Percentiles rank a stretch among this genome's conserved stretches.
These are phyloP conservation scores for Lenzites betulinus DNA, from an alignment of 768 basidiomycete species.

Conservation along the genomic window DNA sequence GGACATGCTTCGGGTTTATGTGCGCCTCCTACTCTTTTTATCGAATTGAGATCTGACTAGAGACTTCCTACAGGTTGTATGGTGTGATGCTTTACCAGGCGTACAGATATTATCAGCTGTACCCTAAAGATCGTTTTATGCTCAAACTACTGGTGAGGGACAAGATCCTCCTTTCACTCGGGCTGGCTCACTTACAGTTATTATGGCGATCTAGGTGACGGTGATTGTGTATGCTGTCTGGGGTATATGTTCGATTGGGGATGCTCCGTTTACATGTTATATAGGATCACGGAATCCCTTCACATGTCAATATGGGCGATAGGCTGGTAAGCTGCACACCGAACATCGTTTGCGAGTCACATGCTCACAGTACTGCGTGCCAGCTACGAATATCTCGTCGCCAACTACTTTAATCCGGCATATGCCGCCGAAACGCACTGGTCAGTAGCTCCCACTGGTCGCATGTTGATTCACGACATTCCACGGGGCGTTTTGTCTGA, in stretches of 20 bases:
- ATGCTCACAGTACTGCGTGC: no score
- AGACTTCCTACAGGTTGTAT: not conserved
- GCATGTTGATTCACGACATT: no score
- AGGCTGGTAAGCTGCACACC: not conserved
- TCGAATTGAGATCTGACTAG: not conserved
- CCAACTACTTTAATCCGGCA: not conserved
- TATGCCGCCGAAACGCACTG: not conserved
- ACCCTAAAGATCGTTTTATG: not conserved
- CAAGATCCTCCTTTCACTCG: no score
- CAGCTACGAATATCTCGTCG: not conserved
- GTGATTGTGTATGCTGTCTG: no score
- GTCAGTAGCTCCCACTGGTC: no score
- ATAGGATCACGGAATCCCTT: not conserved
- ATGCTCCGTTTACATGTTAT: not conserved
- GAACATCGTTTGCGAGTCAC: not conserved
- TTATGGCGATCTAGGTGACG: not conserved
- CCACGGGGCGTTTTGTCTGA: no score
- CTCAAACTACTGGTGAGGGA: not conserved
- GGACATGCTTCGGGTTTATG: not conserved
- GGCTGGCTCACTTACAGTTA: no score
- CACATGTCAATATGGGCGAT: not conserved
- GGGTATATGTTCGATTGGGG: not conserved
- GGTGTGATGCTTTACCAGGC: slow-evolving; percentile 1
- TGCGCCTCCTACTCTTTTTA: not conserved
- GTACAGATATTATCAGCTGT: not conserved